Conservation (phyloP, 768 basidiomycete genomes). For the Podaxis sp. region DNA sequence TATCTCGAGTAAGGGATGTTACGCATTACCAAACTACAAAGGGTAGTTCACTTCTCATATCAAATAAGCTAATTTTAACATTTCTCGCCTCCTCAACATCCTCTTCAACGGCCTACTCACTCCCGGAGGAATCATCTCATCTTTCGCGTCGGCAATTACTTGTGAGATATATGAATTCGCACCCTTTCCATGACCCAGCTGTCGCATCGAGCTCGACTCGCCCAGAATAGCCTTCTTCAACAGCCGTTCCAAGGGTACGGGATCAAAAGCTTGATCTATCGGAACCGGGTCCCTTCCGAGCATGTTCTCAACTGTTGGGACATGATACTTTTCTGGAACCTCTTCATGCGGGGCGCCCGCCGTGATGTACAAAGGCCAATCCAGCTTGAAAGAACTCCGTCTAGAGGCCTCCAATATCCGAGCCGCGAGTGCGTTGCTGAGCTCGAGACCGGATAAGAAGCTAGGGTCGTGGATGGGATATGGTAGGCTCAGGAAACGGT, state of each 20-base stretch:
- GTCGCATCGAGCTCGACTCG: background rate
- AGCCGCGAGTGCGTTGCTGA: background rate
- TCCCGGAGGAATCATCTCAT: background rate
- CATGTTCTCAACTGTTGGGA: constrained; percentile 19
- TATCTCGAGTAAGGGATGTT: too few species aligned
- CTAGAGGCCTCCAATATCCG: background rate
- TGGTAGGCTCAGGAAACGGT: constrained; percentile 22
- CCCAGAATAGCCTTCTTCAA: constrained; percentile 16
- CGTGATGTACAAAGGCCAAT: background rate
- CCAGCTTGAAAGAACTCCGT: background rate
- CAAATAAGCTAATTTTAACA: background rate
- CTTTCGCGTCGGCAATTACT: background rate
- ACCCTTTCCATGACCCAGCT: background rate
- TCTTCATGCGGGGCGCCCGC: background rate
- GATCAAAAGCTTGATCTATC: constrained; percentile 12
- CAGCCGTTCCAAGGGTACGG: constrained; percentile 17
- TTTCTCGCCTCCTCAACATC: background rate
- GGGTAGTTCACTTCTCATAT: too few species aligned
- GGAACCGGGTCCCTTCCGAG: constrained; percentile 12
- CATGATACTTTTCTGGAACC: background rate
- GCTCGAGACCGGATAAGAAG: background rate
- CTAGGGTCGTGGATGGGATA: constrained; percentile 1
- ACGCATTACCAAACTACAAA: too few species aligned
- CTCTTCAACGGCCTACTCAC: background rate
- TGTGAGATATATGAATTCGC: background rate